phyloP scores from a whole-genome alignment of 2,329 filamentous ascomycete genomes.

The Blastomyces silverae region DNA sequence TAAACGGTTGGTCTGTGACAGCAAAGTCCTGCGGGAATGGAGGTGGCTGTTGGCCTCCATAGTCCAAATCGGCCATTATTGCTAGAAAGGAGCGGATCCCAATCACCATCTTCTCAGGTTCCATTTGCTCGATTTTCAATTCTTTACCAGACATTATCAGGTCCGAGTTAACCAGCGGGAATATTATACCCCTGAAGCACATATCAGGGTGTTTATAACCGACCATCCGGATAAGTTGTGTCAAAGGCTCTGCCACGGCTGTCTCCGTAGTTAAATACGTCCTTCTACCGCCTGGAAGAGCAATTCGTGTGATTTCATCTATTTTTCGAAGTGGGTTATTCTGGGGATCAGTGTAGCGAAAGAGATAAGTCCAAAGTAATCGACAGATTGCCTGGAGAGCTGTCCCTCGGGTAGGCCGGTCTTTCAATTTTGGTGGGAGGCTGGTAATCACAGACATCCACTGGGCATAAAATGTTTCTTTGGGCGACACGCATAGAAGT shows the following conservation, averaged over 20 bases:
- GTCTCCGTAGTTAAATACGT: constrained; percentile 76
- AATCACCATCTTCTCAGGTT: constrained; percentile 95
- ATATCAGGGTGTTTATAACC: constrained; percentile 90
- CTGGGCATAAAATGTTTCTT: constrained; percentile 73
- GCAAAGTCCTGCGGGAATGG: constrained; percentile 68
- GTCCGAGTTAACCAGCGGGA: constrained; percentile 88
- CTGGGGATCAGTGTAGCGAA: constrained; percentile 67
- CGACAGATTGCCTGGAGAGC: constrained; percentile 86
- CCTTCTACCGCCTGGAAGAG: constrained; percentile 72
- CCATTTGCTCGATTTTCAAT: constrained; percentile 80
- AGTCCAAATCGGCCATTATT: constrained; percentile 89
- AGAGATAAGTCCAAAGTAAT: constrained; percentile 89
- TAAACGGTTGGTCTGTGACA: constrained; percentile 23
- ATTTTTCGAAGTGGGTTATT: constrained; percentile 67
- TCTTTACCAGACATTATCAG: constrained; percentile 72
- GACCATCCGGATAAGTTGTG: constrained; percentile 89
- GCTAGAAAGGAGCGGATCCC: constrained; percentile 90
- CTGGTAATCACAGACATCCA: constrained; percentile 78
- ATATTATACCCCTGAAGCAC: constrained; percentile 88
- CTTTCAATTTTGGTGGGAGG: constrained; percentile 75
- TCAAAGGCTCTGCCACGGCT: constrained; percentile 77
- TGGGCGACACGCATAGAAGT: constrained; percentile 78
- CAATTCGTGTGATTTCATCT: constrained; percentile 79
- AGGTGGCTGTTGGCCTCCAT: constrained; percentile 66
- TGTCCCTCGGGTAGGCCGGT: constrained; percentile 67